Evolutionary conservation across 1,284 basidiomycete species (phyloP).

Genomic region (Apiotrichum veenhuisii): DNA sequence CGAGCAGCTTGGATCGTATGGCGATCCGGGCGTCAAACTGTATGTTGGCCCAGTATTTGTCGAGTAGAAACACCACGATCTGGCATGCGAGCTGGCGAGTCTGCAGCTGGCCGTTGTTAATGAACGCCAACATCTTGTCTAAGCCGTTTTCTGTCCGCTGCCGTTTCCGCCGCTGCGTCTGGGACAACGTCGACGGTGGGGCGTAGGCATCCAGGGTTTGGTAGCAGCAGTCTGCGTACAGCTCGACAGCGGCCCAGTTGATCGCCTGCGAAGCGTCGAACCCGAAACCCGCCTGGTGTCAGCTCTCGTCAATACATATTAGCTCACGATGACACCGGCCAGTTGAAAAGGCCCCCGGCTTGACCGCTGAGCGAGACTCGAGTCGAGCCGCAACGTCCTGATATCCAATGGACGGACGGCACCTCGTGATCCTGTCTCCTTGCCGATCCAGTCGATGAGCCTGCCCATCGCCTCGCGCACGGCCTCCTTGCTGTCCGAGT

Average conservation of each 20-base stretch:
- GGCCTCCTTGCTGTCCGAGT: neutral
- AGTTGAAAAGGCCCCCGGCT: slow-evolving; percentile 24
- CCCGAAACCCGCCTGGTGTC: slow-evolving; percentile 58
- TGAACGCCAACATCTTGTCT: slow-evolving; percentile 56
- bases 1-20: slow-evolving; percentile 58
- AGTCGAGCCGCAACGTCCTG: slow-evolving; percentile 45
- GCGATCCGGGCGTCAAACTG: slow-evolving; percentile 58
- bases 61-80: slow-evolving; percentile 75
- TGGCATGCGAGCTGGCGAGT: slow-evolving; percentile 61
- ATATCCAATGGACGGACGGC: slow-evolving; percentile 59
- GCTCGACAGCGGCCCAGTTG: slow-evolving; percentile 73
- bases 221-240: slow-evolving; percentile 73
- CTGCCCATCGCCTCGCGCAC: slow-evolving; percentile 57
- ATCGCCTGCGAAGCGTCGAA: slow-evolving; percentile 68
- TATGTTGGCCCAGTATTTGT: slow-evolving; percentile 65
- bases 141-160: slow-evolving; percentile 54
- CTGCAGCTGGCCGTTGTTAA: slow-evolving; percentile 47
- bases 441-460: slow-evolving; percentile 53
- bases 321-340: slow-evolving; percentile 21
- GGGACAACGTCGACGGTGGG: neutral
- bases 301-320: neutral
- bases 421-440: slow-evolving; percentile 63
- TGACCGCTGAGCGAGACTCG: neutral
- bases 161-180: slow-evolving; percentile 51
- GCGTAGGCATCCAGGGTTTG: neutral